phyloP scores from a whole-genome alignment of 345 rosid genomes.

The Microcos paniculata region DNA sequence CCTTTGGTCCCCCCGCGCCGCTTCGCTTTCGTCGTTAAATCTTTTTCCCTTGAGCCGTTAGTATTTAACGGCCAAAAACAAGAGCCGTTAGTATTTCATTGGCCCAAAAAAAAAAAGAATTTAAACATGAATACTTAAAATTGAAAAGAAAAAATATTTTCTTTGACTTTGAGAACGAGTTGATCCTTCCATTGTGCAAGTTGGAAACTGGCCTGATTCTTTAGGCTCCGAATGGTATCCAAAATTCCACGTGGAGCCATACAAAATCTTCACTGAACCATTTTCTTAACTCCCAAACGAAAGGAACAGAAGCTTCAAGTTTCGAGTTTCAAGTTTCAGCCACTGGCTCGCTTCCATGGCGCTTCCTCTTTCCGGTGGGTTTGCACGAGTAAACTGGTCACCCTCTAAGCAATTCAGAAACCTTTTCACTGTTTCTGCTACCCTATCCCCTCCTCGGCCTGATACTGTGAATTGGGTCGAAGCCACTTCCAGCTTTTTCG shows the following conservation, averaged over 20 bases:
- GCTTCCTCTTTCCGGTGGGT: conserved; percentile 38
- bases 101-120: too few relatives aligned
- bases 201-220: background rate
- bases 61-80: too few relatives aligned
- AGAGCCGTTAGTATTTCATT: too few relatives aligned
- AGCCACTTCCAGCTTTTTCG: conserved; percentile 67
- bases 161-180: too few relatives aligned
- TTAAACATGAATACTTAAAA: too few relatives aligned
- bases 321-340: background rate
- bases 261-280: background rate
- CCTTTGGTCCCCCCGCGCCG: background rate
- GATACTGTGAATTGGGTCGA: conserved; percentile 46
- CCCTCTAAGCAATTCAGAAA: conserved; percentile 19
- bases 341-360: conserved; percentile 36
- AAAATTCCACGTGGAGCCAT: conserved; percentile 6
- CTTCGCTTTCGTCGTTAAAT: too few relatives aligned
- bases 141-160: too few relatives aligned
- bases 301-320: background rate
- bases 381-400: conserved; percentile 21
- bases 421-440: conserved; percentile 38
- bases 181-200: too few relatives aligned
- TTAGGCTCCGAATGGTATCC: background rate
- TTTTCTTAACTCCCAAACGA: background rate
- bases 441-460: conserved; percentile 32
- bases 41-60: too few relatives aligned